A percentile compares a stretch with the other conserved stretches of the same genome.
Conservation (phyloP, 176 grass and related monocot species). For the Paspalum notatum region DNA sequence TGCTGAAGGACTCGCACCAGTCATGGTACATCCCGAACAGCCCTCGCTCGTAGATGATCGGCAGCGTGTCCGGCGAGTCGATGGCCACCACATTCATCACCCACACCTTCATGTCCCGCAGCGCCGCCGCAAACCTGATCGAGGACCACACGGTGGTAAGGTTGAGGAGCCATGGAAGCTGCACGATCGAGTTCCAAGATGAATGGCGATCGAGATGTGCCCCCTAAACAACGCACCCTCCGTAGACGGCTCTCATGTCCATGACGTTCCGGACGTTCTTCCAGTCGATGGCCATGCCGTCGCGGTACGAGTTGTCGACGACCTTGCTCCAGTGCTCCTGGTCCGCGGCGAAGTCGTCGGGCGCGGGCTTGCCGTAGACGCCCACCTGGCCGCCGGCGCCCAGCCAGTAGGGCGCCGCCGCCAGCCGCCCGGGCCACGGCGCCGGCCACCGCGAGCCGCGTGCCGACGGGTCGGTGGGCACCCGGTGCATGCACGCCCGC, state of each 20-base stretch:
- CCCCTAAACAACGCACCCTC: too few species aligned
- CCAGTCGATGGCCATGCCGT: slow-evolving; percentile 81
- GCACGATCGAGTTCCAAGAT: too few species aligned
- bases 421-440: slow-evolving; percentile 69
- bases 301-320: slow-evolving; percentile 60
- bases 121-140: slow-evolving; percentile 46
- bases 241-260: slow-evolving; percentile 93
- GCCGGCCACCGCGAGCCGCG: slow-evolving; percentile 72
- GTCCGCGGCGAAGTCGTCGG: slow-evolving; percentile 68
- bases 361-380: slow-evolving; percentile 80
- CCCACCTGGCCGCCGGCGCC: slow-evolving; percentile 47
- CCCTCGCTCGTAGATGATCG: slow-evolving; percentile 51
- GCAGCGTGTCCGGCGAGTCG: slow-evolving; percentile 56
- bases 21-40: slow-evolving; percentile 58
- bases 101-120: slow-evolving; percentile 48
- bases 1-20: slow-evolving; percentile 66
- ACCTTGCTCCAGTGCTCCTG: slow-evolving; percentile 67
- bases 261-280: slow-evolving; percentile 78
- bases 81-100: slow-evolving; percentile 55
- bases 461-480: slow-evolving; percentile 42
- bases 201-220: too few species aligned
- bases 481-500: slow-evolving; percentile 73
- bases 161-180: too few species aligned
- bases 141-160: neutral
- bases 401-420: slow-evolving; percentile 68